Percentiles rank a stretch among this genome's conserved stretches.
phyloP scores from a whole-genome alignment of 768 basidiomycete species.

The Suillus brevipes region DNA sequence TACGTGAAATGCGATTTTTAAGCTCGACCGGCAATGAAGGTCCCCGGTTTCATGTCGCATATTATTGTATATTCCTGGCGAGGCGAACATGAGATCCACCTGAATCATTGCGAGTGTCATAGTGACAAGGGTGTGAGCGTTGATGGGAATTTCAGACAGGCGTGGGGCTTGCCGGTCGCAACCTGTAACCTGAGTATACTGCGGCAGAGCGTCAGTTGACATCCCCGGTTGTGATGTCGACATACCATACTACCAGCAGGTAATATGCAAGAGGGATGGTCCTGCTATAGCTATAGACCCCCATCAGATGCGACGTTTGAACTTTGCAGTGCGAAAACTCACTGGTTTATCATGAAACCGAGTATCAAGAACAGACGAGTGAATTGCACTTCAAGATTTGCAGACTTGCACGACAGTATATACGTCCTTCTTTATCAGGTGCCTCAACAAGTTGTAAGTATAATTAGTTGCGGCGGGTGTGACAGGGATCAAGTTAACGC shows the following conservation, averaged over 20 bases:
- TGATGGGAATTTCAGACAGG: not conserved
- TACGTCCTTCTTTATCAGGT: not conserved
- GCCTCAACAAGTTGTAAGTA: not conserved
- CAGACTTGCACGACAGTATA: not conserved
- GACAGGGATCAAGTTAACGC: not conserved
- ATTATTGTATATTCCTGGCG: no score
- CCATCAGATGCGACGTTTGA: constrained; percentile 1
- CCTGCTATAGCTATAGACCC: constrained; percentile 10
- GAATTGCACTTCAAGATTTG: not conserved
- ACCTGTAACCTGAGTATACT: constrained; percentile 4
- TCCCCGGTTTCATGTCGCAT: no score
- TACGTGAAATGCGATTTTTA: no score
- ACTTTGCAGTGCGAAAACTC: not conserved
- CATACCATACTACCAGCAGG: constrained; percentile 27
- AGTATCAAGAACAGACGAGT: not conserved
- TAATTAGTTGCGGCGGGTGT: not conserved
- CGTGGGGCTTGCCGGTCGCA: constrained; percentile 7
- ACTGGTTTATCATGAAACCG: constrained; percentile 14
- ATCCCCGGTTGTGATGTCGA: constrained; percentile 19
- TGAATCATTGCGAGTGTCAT: constrained; percentile 20
- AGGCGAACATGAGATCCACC: constrained; percentile 13
- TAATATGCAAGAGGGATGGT: constrained; percentile 12
- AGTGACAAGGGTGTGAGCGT: constrained; percentile 18
- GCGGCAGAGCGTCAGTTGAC: constrained; percentile 21
- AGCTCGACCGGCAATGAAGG: no score